phyloP scores from a whole-genome alignment of 768 basidiomycete species.

The Podaxis sp. region DNA sequence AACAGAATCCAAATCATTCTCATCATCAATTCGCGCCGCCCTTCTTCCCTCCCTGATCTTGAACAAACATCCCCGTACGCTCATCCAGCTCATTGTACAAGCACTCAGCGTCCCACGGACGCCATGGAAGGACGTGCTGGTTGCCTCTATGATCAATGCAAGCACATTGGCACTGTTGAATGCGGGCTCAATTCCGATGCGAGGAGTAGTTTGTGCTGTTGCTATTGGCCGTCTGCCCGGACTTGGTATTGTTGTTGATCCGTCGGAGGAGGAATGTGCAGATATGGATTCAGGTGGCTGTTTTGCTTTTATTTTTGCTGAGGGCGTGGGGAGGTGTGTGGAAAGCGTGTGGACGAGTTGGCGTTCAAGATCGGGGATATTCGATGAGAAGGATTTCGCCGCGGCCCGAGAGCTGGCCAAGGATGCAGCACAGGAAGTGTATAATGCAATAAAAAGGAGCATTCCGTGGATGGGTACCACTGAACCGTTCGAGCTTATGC shows the following conservation, averaged over 20 bases:
- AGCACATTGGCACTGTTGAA: constrained; percentile 64
- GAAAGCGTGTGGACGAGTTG: constrained; percentile 57
- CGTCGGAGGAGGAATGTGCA: constrained; percentile 37
- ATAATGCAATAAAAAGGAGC: constrained; percentile 42
- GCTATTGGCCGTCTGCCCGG: constrained; percentile 40
- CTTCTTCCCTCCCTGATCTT: constrained; percentile 64
- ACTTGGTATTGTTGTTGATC: constrained; percentile 45
- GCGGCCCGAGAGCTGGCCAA: constrained; percentile 47
- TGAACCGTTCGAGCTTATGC: background rate
- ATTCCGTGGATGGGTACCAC: constrained; percentile 19
- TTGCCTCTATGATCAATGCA: constrained; percentile 69
- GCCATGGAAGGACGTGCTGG: constrained; percentile 35
- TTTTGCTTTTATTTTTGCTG: constrained; percentile 62
- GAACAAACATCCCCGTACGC: constrained; percentile 61
- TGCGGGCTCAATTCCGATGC: constrained; percentile 68
- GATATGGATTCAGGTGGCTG: constrained; percentile 46
- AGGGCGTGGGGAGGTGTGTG: constrained; percentile 15
- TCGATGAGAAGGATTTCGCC: constrained; percentile 36
- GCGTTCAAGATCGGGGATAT: constrained; percentile 28
- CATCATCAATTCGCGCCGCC: constrained; percentile 47
- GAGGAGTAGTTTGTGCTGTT: constrained; percentile 69
- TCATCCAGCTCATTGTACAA: constrained; percentile 78
- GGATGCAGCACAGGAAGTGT: constrained; percentile 41
- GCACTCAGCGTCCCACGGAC: constrained; percentile 32
- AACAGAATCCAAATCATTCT: constrained; percentile 61